Percentiles rank a stretch among this genome's conserved stretches.
Conservation (phyloP, 257 asterid species). For the Gentiana straminea region DNA sequence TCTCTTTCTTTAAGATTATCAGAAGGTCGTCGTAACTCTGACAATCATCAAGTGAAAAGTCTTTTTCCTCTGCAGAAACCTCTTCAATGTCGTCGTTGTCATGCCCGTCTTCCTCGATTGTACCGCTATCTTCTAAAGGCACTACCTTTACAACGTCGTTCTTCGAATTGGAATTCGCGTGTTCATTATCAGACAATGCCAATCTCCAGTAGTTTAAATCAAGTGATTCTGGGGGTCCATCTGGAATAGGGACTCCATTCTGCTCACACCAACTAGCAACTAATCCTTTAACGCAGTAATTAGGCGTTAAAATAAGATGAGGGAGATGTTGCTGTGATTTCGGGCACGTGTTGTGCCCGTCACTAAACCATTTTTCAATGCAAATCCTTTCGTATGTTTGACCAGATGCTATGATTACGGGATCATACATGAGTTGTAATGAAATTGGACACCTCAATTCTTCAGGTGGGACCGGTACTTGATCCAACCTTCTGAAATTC, state of each 20-base stretch:
- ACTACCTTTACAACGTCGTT: conserved; percentile 72
- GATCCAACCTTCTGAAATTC: conserved; percentile 64
- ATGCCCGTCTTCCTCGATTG: conserved; percentile 45
- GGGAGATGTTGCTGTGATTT: conserved; percentile 93
- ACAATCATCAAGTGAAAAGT: conserved; percentile 32
- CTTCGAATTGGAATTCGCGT: conserved; percentile 55
- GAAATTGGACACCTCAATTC: conserved; percentile 95
- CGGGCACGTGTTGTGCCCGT: conserved; percentile 92
- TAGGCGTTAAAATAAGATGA: conserved; percentile 80
- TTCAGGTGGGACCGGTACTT: conserved; percentile 73
- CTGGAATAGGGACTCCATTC: conserved; percentile 65
- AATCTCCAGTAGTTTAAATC: conserved; percentile 98
- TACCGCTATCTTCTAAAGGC: conserved; percentile 69
- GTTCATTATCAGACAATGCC: conserved; percentile 71
- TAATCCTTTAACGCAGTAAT: conserved; percentile 92
- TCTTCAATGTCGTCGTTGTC: conserved; percentile 64
- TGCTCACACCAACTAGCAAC: conserved; percentile 97
- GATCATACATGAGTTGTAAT: conserved; percentile 87
- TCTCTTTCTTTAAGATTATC: conserved; percentile 42
- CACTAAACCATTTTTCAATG: conserved; percentile 92
- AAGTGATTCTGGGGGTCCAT: conserved; percentile 92
- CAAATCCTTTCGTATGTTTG: conserved; percentile 95
- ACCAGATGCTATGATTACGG: conserved; percentile 91
- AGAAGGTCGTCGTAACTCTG: conserved; percentile 47
- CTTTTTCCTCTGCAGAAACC: conserved; percentile 37